Evolutionary conservation across 805 yeast genomes (phyloP).

Genomic region (Saccharomycopsis schoenii): DNA sequence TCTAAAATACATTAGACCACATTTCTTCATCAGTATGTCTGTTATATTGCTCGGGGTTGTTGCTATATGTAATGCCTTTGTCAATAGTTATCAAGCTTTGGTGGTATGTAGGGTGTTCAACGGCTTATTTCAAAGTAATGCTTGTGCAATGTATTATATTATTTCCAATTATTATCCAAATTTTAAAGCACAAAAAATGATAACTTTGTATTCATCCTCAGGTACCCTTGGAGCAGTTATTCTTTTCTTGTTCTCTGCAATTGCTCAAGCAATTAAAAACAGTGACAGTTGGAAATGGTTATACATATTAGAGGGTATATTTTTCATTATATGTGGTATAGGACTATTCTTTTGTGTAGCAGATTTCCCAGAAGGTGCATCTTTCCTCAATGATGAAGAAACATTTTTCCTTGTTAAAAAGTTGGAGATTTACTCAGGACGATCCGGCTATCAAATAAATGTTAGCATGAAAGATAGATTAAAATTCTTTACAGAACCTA

Average conservation of each 20-base stretch:
- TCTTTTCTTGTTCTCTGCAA: slow-evolving; percentile 6
- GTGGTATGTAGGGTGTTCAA: slow-evolving; percentile 14
- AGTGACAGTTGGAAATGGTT: slow-evolving; percentile 42
- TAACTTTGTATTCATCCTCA: slow-evolving; percentile 15
- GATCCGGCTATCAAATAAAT: slow-evolving; percentile 14
- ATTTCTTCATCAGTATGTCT: slow-evolving; percentile 17
- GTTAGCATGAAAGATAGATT: slow-evolving; percentile 7
- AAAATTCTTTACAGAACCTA: slow-evolving; percentile 9
- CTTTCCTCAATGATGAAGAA: slow-evolving; percentile 15
- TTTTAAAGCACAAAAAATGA: slow-evolving; percentile 13
- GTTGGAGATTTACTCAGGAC: slow-evolving; percentile 13
- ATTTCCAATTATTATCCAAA: slow-evolving; percentile 16
- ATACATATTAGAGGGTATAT: slow-evolving; percentile 41
- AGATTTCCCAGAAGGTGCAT: slow-evolving; percentile 27
- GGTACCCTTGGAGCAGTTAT: slow-evolving; percentile 14
- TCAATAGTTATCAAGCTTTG: slow-evolving; percentile 13
- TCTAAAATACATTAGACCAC: slow-evolving; percentile 16
- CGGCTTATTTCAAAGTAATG: slow-evolving; percentile 17
- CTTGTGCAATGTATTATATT: slow-evolving; percentile 17
- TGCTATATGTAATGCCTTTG: slow-evolving; percentile 10
- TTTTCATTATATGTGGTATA: slow-evolving; percentile 30
- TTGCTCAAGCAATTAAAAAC: slow-evolving; percentile 20
- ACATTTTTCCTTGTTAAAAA: slow-evolving; percentile 14
- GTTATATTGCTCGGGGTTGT: slow-evolving; percentile 15
- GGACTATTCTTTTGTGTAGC: slow-evolving; percentile 30